Percentiles rank a stretch among this genome's conserved stretches.
These are phyloP conservation scores for Pleurotus eryngii DNA, from an alignment of 768 basidiomycete species.

Conservation along the genomic window DNA sequence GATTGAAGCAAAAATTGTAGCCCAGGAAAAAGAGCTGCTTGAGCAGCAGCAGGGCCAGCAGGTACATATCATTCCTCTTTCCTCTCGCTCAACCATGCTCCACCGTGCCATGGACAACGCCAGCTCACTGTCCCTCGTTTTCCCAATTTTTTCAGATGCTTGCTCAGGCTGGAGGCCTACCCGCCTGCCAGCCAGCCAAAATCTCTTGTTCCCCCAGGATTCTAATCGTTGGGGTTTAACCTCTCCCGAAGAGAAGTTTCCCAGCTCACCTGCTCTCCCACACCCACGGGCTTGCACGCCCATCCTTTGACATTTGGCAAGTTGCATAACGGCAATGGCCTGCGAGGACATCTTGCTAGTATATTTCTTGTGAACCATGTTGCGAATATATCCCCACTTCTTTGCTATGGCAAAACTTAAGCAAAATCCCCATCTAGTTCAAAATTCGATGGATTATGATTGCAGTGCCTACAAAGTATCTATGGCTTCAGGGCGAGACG, in stretches of 20 bases:
- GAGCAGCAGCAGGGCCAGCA: slow-evolving; percentile 94
- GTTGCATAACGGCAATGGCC: slow-evolving; percentile 1
- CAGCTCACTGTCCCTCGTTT: slow-evolving; percentile 9
- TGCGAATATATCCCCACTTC: slow-evolving; percentile 6
- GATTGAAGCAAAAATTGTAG: slow-evolving; percentile 92
- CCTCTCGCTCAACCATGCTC: too few species aligned
- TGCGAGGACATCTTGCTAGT: not conserved
- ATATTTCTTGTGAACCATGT: slow-evolving; percentile 6
- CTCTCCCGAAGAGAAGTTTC: slow-evolving; percentile 13
- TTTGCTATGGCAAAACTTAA: not conserved
- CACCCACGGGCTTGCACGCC: slow-evolving; percentile 18
- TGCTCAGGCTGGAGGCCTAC: slow-evolving; percentile 52
- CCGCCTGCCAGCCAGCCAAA: slow-evolving; percentile 46
- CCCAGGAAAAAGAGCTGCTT: slow-evolving; percentile 91
- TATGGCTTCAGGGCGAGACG: slow-evolving; percentile 32
- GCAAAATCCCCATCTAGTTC: not conserved
- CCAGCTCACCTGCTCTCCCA: slow-evolving; percentile 9
- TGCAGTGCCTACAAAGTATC: not conserved
- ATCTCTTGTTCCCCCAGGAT: slow-evolving; percentile 81
- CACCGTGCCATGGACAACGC: not conserved
- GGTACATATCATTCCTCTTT: slow-evolving; percentile 34
- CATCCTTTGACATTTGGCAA: slow-evolving; percentile 3
- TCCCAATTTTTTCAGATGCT: slow-evolving; percentile 58
- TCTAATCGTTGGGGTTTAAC: slow-evolving; percentile 40
- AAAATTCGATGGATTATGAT: slow-evolving; percentile 2